These are phyloP conservation scores for Globisporangium recalcitrans DNA, from an alignment of 352 stramenopile genomes.

Conservation along the genomic window DNA sequence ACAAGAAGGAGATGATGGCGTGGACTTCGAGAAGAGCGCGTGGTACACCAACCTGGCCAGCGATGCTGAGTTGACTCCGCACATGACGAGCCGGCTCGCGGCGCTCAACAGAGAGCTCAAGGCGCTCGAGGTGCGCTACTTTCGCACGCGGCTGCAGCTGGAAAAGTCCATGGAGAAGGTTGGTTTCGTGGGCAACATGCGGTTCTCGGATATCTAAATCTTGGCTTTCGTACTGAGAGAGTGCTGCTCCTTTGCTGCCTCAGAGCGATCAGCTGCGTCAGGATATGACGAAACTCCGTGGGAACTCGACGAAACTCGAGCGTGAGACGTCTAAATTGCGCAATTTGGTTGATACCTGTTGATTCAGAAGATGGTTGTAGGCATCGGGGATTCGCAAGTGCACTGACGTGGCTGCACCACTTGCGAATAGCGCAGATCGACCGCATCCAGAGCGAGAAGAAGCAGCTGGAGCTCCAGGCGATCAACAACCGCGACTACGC, in stretches of 20 bases:
- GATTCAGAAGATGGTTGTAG: not conserved
- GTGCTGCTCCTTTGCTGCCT: not conserved
- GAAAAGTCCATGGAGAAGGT: conserved; percentile 71
- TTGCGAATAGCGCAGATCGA: conserved; percentile 41
- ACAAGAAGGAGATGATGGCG: conserved; percentile 1
- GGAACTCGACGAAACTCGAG: conserved; percentile 38
- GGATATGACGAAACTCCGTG: conserved; percentile 40
- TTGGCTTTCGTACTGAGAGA: no score
- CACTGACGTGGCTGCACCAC: not conserved
- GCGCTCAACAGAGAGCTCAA: conserved; percentile 67
- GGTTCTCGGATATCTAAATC: no score
- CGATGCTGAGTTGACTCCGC: conserved; percentile 32
- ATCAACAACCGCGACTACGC: conserved; percentile 80
- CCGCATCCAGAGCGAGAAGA: conserved; percentile 67
- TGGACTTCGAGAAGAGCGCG: not conserved
- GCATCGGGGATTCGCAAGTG: not conserved
- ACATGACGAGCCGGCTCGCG: conserved; percentile 52
- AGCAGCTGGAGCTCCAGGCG: conserved; percentile 73
- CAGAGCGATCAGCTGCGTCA: conserved; percentile 55
- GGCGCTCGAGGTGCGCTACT: conserved; percentile 69
- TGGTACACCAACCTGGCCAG: conserved; percentile 21
- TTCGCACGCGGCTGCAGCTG: conserved; percentile 62
- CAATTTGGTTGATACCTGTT: conserved; percentile 28
- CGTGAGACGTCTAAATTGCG: conserved; percentile 63
- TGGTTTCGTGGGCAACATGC: not conserved